Conservation (phyloP, 2,329 filamentous ascomycete species). For the Davidsoniella neocaledoniae region DNA sequence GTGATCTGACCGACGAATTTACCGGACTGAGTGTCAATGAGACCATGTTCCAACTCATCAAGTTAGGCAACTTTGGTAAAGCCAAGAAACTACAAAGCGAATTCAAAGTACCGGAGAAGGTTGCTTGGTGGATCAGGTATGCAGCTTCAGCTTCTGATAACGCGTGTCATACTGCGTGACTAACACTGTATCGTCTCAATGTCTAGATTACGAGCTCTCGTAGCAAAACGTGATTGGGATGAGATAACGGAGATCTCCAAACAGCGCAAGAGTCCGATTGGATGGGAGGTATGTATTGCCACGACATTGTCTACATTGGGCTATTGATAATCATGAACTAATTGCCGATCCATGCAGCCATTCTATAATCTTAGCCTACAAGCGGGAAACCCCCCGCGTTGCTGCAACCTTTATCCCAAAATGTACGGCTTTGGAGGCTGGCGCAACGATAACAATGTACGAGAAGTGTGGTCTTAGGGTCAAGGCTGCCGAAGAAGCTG, state of each 20-base stretch:
- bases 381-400: constrained; percentile 76
- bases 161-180: neutral
- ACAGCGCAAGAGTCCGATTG: constrained; percentile 74
- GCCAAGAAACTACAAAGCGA: constrained; percentile 79
- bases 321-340: neutral
- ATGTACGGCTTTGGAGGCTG: constrained; percentile 52
- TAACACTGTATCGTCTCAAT: neutral
- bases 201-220: constrained; percentile 60
- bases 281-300: constrained; percentile 61
- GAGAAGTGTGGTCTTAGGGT: constrained; percentile 83
- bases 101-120: constrained; percentile 84
- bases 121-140: constrained; percentile 66
- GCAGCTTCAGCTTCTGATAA: constrained; percentile 14
- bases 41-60: constrained; percentile 77
- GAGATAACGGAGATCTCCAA: constrained; percentile 77
- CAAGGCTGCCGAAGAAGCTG: constrained; percentile 82
- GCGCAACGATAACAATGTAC: constrained; percentile 77
- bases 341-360: constrained; percentile 32
- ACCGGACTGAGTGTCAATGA: constrained; percentile 77
- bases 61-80: constrained; percentile 64
- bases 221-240: constrained; percentile 79
- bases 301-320: neutral
- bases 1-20: constrained; percentile 62
- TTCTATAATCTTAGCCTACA: constrained; percentile 82
- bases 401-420: constrained; percentile 77